Evolutionary conservation across 179 eudicot species (phyloP), one percentile per base, ranked within the genome.

Genomic region (Beta corolliflora): DNA sequence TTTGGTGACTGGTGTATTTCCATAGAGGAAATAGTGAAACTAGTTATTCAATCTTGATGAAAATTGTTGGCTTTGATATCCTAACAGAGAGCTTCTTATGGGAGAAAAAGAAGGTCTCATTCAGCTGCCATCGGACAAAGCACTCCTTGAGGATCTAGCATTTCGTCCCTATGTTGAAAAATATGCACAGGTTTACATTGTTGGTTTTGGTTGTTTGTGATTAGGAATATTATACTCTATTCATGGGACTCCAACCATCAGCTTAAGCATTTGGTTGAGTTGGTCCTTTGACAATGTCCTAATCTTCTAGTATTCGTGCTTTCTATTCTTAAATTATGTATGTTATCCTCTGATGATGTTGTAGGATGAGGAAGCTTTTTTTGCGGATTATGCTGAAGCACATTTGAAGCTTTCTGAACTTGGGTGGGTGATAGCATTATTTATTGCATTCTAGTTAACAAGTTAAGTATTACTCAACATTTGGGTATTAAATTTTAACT

Each of bases 291-390:
- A 8, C 55, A 9, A 8, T 52, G 11, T 8, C 13, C 9, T 9
- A 52, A 52, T 52, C 9, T 12, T 9, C 55, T 52, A 8, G 55
- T 61, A 61, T 19, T 16, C 1, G 7, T 19, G 66, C 29, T 19
- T 19, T 61, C 9, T 25, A 5, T 61, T 5, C 3, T 19, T 10
- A 5, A 21, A 61, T 19, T 19, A 25, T 9, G 1, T 23, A 25
- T 0, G 21, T 23, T 7, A 1, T 64, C 7, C 21, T 68, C 9
- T 41, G 3, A 68, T 61, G 36, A 31, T 60, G 59, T 53, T 52
- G 23, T 74, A 91, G 97, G 95, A 93, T 66, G 93, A 93, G 82
- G 93, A 93, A 85, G 93, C 93, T 11, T 93, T 93, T 92, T 91
- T 93, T 82, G 89, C 84, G 1, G 95, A 92, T 70, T 93, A 90